Percentiles rank a stretch among this genome's conserved stretches.
Evolutionary conservation across 2,329 filamentous ascomycete genomes (phyloP).

Genomic region (Aulographum hederae): DNA sequence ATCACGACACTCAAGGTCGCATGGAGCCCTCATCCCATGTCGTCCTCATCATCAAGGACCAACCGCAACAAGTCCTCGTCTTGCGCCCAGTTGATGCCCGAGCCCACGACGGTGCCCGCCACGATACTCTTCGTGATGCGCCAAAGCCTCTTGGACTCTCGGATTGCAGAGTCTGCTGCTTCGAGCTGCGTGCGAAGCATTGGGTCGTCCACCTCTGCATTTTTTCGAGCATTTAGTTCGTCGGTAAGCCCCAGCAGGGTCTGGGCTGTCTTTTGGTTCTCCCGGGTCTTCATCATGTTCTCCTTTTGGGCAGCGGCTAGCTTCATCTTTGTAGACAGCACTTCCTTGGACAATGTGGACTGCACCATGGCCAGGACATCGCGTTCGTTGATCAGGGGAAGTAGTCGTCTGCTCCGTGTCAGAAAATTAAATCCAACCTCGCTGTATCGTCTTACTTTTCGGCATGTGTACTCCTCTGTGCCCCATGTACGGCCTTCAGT

Average conservation of each 20-base stretch:
- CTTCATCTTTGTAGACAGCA: background rate
- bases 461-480: slow-evolving; percentile 41
- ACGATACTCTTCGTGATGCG: slow-evolving; percentile 60
- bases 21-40: background rate
- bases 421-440: background rate
- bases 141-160: slow-evolving; percentile 46
- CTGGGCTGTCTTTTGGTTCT: slow-evolving; percentile 44
- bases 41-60: slow-evolving; percentile 48
- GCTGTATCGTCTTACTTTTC: slow-evolving; percentile 30
- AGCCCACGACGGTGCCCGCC: slow-evolving; percentile 63
- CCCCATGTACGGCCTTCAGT: slow-evolving; percentile 57
- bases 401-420: slow-evolving; percentile 28
- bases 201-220: slow-evolving; percentile 34
- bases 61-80: slow-evolving; percentile 49
- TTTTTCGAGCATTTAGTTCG: slow-evolving; percentile 33
- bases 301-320: background rate
- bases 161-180: slow-evolving; percentile 39
- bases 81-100: slow-evolving; percentile 64
- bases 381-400: slow-evolving; percentile 46
- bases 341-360: background rate
- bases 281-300: slow-evolving; percentile 24
- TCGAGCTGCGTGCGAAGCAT: slow-evolving; percentile 37
- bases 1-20: no score
- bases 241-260: slow-evolving; percentile 45
- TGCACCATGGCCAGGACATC: slow-evolving; percentile 44